Evolutionary conservation across 257 asterid species (phyloP).

Genomic region (Nicotiana tomentosiformis): DNA sequence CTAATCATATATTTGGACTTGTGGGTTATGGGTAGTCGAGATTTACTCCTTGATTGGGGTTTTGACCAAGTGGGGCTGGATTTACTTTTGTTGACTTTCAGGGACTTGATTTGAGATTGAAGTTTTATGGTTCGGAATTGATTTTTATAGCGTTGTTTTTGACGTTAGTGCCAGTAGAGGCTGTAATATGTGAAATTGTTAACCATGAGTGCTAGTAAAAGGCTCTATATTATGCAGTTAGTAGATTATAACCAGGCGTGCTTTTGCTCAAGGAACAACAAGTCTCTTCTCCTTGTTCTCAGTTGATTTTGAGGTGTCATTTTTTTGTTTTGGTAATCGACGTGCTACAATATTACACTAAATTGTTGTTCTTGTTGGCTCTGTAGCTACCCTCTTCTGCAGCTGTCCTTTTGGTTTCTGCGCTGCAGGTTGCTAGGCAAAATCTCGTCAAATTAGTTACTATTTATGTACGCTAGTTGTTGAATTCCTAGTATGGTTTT

Average conservation of each 20-base stretch:
- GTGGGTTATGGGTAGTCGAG: too few relatives aligned
- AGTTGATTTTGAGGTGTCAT: neutral
- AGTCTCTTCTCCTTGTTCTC: slow-evolving; percentile 1
- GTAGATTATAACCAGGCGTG: neutral
- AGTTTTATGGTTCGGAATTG: too few relatives aligned
- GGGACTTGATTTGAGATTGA: too few relatives aligned
- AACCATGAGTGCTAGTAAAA: neutral
- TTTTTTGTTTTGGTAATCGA: neutral
- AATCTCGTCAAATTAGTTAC: neutral
- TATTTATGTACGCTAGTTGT: neutral
- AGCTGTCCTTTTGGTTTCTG: neutral
- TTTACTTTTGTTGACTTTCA: too few relatives aligned
- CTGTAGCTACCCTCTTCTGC: neutral
- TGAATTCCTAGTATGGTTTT: neutral
- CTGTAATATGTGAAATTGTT: neutral
- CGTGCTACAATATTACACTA: neutral
- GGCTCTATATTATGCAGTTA: neutral
- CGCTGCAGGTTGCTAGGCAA: neutral
- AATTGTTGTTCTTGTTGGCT: neutral
- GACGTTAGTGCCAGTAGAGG: neutral
- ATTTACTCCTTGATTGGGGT: too few relatives aligned
- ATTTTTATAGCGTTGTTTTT: too few relatives aligned
- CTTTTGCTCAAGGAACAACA: too few relatives aligned
- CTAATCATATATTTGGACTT: too few relatives aligned
- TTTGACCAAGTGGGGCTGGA: too few relatives aligned